Conservation (phyloP, 208 protist species). For the Trypanosoma boissoni region DNA sequence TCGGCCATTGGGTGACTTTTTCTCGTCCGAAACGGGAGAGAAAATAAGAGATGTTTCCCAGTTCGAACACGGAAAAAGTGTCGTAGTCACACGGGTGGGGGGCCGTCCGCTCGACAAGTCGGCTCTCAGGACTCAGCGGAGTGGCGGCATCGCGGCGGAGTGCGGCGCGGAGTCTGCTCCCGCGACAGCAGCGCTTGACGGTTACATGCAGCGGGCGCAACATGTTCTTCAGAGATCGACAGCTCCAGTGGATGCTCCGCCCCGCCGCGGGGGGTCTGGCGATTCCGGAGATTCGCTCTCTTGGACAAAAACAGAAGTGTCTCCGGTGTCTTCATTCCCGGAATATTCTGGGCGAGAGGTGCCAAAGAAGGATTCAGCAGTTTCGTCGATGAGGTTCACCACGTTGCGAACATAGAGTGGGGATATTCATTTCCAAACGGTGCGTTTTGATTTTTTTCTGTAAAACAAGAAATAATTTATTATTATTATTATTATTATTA, state of each 20-base stretch:
- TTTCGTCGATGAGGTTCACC: conserved; percentile 14
- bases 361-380: neutral
- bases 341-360: neutral
- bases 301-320: conserved; percentile 4
- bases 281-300: neutral
- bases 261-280: neutral
- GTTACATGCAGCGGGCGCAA: conserved; percentile 24
- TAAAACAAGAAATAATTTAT: too few species aligned
- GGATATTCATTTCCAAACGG: neutral
- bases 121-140: neutral
- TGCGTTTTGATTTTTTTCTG: too few species aligned
- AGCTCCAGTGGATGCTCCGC: neutral
- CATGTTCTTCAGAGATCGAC: conserved; percentile 6
- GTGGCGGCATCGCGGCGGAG: too few species aligned
- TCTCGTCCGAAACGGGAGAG: conserved; percentile 16
- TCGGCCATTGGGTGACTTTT: conserved; percentile 19
- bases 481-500: too few species aligned
- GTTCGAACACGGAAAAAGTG: conserved; percentile 11
- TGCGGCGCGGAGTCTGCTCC: too few species aligned
- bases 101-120: conserved; percentile 7
- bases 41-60: conserved; percentile 4
- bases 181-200: conserved; percentile 5
- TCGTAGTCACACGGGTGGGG: conserved; percentile 17
- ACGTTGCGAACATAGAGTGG: conserved; percentile 15
- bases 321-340: neutral